Base-by-base conservation (phyloP, 1,284 basidiomycete genomes). In the Ustilago lituana region DNA sequence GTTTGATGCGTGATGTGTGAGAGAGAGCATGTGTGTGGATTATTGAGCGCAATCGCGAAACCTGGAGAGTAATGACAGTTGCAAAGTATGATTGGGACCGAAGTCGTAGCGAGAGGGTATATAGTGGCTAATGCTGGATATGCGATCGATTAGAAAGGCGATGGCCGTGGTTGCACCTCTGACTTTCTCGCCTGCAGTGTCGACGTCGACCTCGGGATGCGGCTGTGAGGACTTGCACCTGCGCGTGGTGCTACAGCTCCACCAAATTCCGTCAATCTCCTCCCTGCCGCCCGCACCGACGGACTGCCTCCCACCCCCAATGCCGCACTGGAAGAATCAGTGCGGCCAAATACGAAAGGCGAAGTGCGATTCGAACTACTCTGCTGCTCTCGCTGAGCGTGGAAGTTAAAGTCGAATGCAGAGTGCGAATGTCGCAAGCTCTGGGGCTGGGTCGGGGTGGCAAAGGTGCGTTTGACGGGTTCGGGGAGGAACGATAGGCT, bases 401-500 rank as follows among this genome's bases (percentile, higher is more conserved):
- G 22, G 14, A 53, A 53, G 17, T 41, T 48, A 23, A 67, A 61
- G 26, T 67, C 50, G 5, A 64, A 54, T 24, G 47, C 51, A 0
- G 62, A 58, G 19, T 39, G 50, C 9, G 62, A 54, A 26, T 58
- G 51, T 4, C 46, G 39, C 38, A 58, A n/a, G 5, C 43, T 38
- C 6, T 44, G 58, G 1, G 40, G 27, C 14, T 41, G 33, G 5
- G 43, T 36, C 1, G 55, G 46, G 1, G 49, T 33, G 26, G 44
- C 46, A 9, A 67, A 67, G 4, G 58, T 46, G 10, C 64, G 58
- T 22, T 67, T 67, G 20, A 61, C 52, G 0, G 64, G 64, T 33
- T 67, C 64, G 3, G 64, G 64, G 4, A 67, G 40, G 8, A 51
- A 20, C 2, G 35, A 29, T 1, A 33, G 10, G 27, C 31, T 12